phyloP scores from a whole-genome alignment of 2,329 filamentous ascomycete genomes.

The Cladosporium sphaerospermum region DNA sequence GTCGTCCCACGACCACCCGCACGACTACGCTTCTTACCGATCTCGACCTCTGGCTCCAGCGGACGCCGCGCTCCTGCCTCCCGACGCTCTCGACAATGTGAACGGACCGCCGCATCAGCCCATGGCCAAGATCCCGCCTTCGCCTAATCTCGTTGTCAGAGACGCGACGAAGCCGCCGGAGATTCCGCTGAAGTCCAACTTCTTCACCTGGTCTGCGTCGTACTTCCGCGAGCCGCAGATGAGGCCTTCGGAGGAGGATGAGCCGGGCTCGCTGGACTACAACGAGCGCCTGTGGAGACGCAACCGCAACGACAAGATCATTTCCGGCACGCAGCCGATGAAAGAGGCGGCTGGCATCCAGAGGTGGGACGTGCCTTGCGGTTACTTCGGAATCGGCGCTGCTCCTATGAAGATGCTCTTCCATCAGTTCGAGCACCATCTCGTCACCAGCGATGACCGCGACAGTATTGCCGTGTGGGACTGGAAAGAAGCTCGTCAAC shows the following conservation, averaged over 20 bases:
- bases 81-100: constrained; percentile 63
- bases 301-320: constrained; percentile 85
- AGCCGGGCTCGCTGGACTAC: constrained; percentile 92
- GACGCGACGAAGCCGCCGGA: constrained; percentile 52
- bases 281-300: constrained; percentile 91
- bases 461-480: constrained; percentile 90
- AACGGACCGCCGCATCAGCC: constrained; percentile 54
- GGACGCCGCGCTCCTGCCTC: constrained; percentile 46
- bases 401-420: constrained; percentile 92
- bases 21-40: constrained; percentile 27
- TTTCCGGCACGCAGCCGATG: constrained; percentile 85
- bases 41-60: constrained; percentile 36
- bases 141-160: constrained; percentile 64
- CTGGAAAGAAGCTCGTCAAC: constrained; percentile 69
- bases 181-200: constrained; percentile 74
- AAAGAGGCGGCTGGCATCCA: constrained; percentile 81
- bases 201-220: constrained; percentile 91
- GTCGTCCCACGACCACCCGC: constrained; percentile 12
- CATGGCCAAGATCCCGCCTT: constrained; percentile 69
- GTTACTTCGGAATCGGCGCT: constrained; percentile 80
- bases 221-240: constrained; percentile 99
- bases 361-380: constrained; percentile 77
- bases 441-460: constrained; percentile 86
- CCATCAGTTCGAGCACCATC: constrained; percentile 94
- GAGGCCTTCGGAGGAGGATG: constrained; percentile 91